Percentiles rank a stretch among this genome's conserved stretches.
Conservation (phyloP, 306 rosid genomes). For the Acacia melanoxylon region DNA sequence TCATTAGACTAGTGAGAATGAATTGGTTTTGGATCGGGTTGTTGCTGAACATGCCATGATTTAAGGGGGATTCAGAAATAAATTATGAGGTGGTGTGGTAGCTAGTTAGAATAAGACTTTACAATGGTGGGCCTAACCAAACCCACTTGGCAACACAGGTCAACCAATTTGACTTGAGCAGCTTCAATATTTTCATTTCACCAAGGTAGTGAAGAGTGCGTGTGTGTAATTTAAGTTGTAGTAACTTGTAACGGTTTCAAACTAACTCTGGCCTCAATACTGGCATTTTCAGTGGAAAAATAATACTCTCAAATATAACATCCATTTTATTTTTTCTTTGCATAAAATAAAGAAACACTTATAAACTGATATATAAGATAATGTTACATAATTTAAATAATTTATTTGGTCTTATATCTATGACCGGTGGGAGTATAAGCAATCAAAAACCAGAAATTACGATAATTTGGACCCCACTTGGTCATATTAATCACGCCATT, state of each 20-base stretch:
- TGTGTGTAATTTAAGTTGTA: too few relatives aligned
- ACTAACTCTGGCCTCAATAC: slow-evolving; percentile 15
- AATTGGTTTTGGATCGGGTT: background rate
- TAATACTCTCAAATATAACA: too few relatives aligned
- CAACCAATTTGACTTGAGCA: slow-evolving; percentile 49
- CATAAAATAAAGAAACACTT: too few relatives aligned
- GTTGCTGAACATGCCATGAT: slow-evolving; percentile 38
- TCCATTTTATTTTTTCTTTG: too few relatives aligned
- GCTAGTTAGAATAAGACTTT: background rate
- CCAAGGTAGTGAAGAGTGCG: too few relatives aligned
- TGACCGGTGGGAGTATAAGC: background rate
- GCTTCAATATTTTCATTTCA: background rate
- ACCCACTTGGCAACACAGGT: slow-evolving; percentile 27
- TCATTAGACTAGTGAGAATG: background rate
- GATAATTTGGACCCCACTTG: slow-evolving; percentile 40
- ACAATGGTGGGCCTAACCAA: background rate
- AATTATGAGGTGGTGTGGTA: background rate
- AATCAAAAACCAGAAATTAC: slow-evolving; percentile 42
- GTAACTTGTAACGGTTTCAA: slow-evolving; percentile 48
- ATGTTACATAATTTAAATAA: too few relatives aligned
- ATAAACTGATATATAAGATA: too few relatives aligned
- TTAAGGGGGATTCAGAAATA: slow-evolving; percentile 18
- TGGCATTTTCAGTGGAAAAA: slow-evolving; percentile 4
- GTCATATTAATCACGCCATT: slow-evolving; percentile 77
- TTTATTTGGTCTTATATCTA: too few relatives aligned